Conservation (phyloP, 345 rosid species). For the Salix dunnii region DNA sequence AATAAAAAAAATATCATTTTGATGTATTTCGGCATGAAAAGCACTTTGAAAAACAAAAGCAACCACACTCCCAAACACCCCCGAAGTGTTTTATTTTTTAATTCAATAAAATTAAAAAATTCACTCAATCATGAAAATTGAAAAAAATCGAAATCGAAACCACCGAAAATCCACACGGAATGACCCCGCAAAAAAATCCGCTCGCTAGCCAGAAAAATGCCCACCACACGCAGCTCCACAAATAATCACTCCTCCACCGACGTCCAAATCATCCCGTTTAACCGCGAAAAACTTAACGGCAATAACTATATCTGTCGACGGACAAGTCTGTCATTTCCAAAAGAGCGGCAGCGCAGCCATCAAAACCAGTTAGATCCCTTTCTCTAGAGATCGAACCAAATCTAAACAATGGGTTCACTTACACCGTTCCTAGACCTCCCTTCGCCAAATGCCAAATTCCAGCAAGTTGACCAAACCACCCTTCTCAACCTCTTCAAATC, state of each 20-base stretch:
- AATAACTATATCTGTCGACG: background rate
- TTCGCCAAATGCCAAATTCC: constrained; percentile 1
- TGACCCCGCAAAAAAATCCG: too few relatives aligned
- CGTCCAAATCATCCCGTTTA: background rate
- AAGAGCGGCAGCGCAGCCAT: background rate
- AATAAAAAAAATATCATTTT: too few relatives aligned
- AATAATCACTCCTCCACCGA: background rate
- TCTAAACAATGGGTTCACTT: constrained; percentile 44
- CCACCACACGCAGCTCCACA: too few relatives aligned
- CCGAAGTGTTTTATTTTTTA: too few relatives aligned
- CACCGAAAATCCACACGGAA: too few relatives aligned
- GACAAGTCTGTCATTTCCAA: background rate
- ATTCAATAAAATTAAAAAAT: too few relatives aligned
- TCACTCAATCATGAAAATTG: too few relatives aligned
- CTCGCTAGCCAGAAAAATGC: too few relatives aligned
- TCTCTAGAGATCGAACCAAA: background rate
- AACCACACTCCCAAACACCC: too few relatives aligned
- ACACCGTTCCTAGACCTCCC: constrained; percentile 27
- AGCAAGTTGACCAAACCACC: constrained; percentile 43
- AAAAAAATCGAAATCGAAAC: too few relatives aligned
- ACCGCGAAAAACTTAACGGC: background rate
- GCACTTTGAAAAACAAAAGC: too few relatives aligned
- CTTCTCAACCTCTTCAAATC: constrained; percentile 78
- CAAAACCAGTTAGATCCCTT: background rate
- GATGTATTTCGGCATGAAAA: too few relatives aligned